Base-by-base conservation (phyloP, 805 yeast genomes). In the Saturnispora sanitii region DNA sequence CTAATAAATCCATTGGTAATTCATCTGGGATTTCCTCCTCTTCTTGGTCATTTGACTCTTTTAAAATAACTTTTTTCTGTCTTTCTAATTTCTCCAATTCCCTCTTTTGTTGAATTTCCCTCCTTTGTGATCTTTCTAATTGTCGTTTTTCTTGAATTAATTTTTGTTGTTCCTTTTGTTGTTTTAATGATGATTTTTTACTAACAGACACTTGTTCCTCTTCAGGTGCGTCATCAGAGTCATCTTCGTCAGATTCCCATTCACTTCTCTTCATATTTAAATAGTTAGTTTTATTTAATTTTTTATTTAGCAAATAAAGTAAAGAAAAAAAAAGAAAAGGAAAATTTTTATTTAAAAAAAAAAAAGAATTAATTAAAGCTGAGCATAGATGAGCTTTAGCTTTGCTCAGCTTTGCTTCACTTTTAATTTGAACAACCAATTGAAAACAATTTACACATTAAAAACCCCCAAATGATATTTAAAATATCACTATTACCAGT, bases 151-250 rank as follows among this genome's bases (percentile, higher is more conserved):
- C 49, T 13, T 42, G 33, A 11, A 45, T 26, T 3, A 23, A 25
- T 17, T 39, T 33, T 18, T 50, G 58, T 26, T 46, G 50, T 46
- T 35, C 50, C 34, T 45, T 55, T 41, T 37, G 48, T 44, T 45
- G 60, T 56, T 28, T 52, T 37, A 40, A 47, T 8, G 37, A 21
- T 25, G 38, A 37, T 30, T 46, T 49, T 9, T 47, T 54, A 3
- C 51, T 18, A 8, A 37, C 37, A 13, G 40, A 25, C 11, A 56
- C 33, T 5, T 53, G 37, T 38, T 68, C 75, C 47, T 71, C 77
- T 42, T 70, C 75, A 39, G 78, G 77, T 1, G 77, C 75, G 17
- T 68, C 75, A 42, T 63, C 70, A 25, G 11, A 8, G n/a, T 39
- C 42, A 39, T 37, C 33, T 15, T 34, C 29, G n/a, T 26, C 23